Conservation (phyloP, 169 alveolate species). For the Eimeria necatrix region DNA sequence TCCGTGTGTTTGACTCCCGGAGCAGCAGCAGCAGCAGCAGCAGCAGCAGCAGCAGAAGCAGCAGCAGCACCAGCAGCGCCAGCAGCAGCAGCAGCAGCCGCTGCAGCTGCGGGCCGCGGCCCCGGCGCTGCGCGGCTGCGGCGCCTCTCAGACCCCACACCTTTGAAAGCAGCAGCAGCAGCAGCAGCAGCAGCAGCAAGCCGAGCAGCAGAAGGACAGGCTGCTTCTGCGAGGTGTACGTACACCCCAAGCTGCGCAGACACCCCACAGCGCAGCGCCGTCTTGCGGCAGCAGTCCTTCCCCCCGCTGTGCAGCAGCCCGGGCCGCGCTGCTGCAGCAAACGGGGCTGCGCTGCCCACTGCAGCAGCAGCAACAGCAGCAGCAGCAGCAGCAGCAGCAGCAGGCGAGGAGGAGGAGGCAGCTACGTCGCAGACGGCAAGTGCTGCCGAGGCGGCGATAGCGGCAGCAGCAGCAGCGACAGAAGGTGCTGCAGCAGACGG, state of each 20-base stretch:
- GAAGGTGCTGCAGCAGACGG: slow-evolving; percentile 27
- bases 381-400: not conserved
- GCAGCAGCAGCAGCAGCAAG: too few species aligned
- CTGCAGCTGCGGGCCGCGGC: not conserved
- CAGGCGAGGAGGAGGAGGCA: not conserved
- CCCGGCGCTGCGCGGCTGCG: not conserved
- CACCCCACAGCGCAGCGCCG: not conserved
- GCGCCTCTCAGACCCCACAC: slow-evolving; percentile 34
- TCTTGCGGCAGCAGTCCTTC: not conserved
- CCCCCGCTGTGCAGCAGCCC: not conserved
- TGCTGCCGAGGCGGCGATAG: slow-evolving; percentile 9
- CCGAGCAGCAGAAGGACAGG: too few species aligned
- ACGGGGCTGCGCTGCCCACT: not conserved
- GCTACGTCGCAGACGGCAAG: not conserved
- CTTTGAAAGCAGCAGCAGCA: not conserved
- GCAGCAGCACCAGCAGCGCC: slow-evolving; percentile 21
- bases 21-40: slow-evolving; percentile 19
- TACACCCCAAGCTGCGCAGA: not conserved
- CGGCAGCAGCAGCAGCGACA: slow-evolving; percentile 25
- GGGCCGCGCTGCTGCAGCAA: not conserved
- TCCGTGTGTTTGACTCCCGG: not conserved
- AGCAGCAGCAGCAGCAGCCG: not conserved
- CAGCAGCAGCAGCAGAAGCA: not conserved
- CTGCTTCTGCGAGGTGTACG: not conserved
- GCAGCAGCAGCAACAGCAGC: not conserved